Evolutionary conservation across 2,329 filamentous ascomycete species (phyloP).

Genomic region (Talaromyces pinophilus): DNA sequence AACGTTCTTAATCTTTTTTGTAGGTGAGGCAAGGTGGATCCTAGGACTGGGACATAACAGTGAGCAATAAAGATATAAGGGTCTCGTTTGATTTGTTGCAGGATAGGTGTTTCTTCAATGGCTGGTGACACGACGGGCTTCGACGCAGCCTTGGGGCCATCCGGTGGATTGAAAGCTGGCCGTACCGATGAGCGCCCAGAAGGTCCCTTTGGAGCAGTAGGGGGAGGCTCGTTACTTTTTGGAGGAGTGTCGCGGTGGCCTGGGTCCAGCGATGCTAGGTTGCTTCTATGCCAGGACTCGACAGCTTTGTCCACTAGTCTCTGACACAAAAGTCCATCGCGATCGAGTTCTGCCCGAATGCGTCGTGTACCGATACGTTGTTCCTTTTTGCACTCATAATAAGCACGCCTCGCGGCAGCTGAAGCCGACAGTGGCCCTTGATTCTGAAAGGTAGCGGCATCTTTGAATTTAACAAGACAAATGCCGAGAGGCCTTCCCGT

Average conservation of each 20-base stretch:
- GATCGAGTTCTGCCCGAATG: constrained; percentile 83
- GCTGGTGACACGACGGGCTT: constrained; percentile 49
- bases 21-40: constrained; percentile 83
- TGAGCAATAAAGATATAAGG: constrained; percentile 92
- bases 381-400: constrained; percentile 71
- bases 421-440: constrained; percentile 64
- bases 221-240: constrained; percentile 66
- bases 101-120: constrained; percentile 66
- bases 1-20: constrained; percentile 85
- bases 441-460: constrained; percentile 60
- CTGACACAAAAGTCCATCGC: constrained; percentile 79
- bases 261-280: constrained; percentile 32
- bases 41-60: constrained; percentile 81
- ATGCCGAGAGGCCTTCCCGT: constrained; percentile 94
- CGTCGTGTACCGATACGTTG: constrained; percentile 75
- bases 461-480: constrained; percentile 85
- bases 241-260: constrained; percentile 42
- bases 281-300: constrained; percentile 63
- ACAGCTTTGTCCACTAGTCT: constrained; percentile 75
- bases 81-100: constrained; percentile 69
- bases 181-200: constrained; percentile 56
- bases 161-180: constrained; percentile 36
- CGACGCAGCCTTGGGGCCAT: constrained; percentile 42
- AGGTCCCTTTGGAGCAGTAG: constrained; percentile 83
- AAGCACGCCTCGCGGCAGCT: constrained; percentile 76